A percentile compares a stretch with the other conserved stretches of the same genome.
Conservation (phyloP, 2,329 filamentous ascomycete genomes). For the Dactylonectria estremocensis region DNA sequence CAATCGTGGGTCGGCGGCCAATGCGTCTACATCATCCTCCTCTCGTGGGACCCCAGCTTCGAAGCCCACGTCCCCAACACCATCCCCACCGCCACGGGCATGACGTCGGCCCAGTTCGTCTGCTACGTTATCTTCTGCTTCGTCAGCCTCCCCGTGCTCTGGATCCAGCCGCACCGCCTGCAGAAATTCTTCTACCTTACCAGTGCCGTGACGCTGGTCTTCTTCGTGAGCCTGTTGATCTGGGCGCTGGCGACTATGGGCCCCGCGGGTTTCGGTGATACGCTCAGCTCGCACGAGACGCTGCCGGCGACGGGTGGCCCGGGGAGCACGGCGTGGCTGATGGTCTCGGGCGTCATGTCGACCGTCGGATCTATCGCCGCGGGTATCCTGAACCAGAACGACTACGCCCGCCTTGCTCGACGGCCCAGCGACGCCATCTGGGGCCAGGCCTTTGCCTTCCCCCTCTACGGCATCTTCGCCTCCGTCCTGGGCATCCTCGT, state of each 20-base stretch:
- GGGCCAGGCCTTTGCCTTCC: slow-evolving; percentile 55
- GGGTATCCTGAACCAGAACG: slow-evolving; percentile 58
- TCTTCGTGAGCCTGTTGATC: slow-evolving; percentile 59
- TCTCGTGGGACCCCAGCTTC: slow-evolving; percentile 61
- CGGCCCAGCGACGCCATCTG: slow-evolving; percentile 52
- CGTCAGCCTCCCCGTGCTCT: slow-evolving; percentile 60
- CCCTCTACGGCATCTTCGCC: slow-evolving; percentile 54
- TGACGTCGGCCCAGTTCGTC: slow-evolving; percentile 62
- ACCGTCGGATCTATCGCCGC: slow-evolving; percentile 57
- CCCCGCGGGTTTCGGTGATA: slow-evolving; percentile 55
- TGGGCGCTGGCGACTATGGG: slow-evolving; percentile 63
- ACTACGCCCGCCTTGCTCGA: slow-evolving; percentile 55
- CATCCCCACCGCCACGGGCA: slow-evolving; percentile 58
- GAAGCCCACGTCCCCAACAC: slow-evolving; percentile 60
- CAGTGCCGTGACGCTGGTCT: slow-evolving; percentile 57
- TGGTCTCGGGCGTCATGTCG: slow-evolving; percentile 55
- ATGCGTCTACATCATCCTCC: slow-evolving; percentile 62
- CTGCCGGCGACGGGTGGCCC: slow-evolving; percentile 50
- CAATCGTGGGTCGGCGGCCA: slow-evolving; percentile 64
- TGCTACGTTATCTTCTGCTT: slow-evolving; percentile 62
- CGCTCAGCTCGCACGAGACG: slow-evolving; percentile 43
- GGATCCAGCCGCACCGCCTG: slow-evolving; percentile 61
- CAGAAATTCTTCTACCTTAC: slow-evolving; percentile 60
- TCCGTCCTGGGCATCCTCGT: slow-evolving; percentile 59
- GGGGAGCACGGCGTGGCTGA: slow-evolving; percentile 54